Base-by-base conservation (phyloP, 345 rosid genomes). In the Psidium friedrichsthalianum region DNA sequence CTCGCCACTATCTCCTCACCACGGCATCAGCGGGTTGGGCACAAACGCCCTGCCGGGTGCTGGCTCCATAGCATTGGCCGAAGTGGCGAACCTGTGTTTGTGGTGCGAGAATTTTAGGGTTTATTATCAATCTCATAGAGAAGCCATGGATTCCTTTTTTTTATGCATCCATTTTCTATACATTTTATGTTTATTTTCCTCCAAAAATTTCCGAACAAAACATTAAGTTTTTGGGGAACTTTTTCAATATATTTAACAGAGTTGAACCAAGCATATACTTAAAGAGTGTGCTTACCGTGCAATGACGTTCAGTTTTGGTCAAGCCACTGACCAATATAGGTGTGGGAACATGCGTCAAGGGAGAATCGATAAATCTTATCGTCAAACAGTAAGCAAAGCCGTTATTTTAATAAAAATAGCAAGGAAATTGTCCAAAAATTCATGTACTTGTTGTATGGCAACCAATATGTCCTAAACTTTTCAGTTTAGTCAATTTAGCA, bases 391-490 rank as follows among this genome's bases (percentile, higher is more conserved):
- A 0, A 6, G 40, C 36, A 59, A 27, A 36, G 2, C 5, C 74
- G 0, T 13, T 27, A 13, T 14, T 27, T 27, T 59, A 18, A 61
- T 5, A 18, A 7, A 7, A 61, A 61, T 0, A 61, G 42, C 42
- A 7, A 1, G 1, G 32, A 61, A 29, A 29, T 61, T 15, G 11
- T 6, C 42, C 8, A 61, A 15, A 59, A 61, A 61, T 3, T 29
- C 11, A 0, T 61, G 14, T 3, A 3, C 5, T 14, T 61, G 14
- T 27, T 3, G 0, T 0, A 3, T 0, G 1, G 0, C 21, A 15
- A 1, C 5, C 15, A 59, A 14, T 3, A 8, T 16, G 0, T 61
- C 21, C 8, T 7, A 1, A 15, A 29, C 6, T 1, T 15, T 61
- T 61, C 1, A 7, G 0, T 61, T 61, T 15, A 2, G 22, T 29